Conservation (phyloP, 228 moss, liverwort and hornwort genomes). For the Sphagnum magellanicum region DNA sequence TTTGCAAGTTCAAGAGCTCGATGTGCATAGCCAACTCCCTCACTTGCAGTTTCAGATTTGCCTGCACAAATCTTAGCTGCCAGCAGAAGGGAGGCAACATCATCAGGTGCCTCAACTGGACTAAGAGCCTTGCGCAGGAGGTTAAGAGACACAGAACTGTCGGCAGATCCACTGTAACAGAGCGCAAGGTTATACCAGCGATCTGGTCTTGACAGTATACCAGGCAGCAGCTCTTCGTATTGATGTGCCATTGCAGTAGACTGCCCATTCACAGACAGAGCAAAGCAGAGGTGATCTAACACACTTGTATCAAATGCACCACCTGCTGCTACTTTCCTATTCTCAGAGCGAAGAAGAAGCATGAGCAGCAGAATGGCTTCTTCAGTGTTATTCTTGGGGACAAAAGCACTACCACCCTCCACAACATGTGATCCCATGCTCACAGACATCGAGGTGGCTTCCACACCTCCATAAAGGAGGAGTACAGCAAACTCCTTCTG, state of each 20-base stretch:
- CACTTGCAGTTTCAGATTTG: slow-evolving; percentile 28
- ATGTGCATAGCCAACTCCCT: slow-evolving; percentile 64
- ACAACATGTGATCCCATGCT: slow-evolving; percentile 35
- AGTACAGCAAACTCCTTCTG: slow-evolving; percentile 62
- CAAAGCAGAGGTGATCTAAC: slow-evolving; percentile 85
- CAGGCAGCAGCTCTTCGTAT: slow-evolving; percentile 77
- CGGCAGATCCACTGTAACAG: slow-evolving; percentile 54
- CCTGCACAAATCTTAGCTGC: slow-evolving; percentile 70
- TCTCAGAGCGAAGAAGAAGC: slow-evolving; percentile 48
- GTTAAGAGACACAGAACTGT: slow-evolving; percentile 44
- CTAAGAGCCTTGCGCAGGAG: slow-evolving; percentile 70
- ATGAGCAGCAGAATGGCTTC: slow-evolving; percentile 67
- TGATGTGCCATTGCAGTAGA: slow-evolving; percentile 56
- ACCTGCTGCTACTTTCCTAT: slow-evolving; percentile 27
- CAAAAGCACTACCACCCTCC: slow-evolving; percentile 42
- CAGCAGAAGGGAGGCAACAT: slow-evolving; percentile 61
- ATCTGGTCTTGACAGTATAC: slow-evolving; percentile 57
- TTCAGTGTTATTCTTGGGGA: slow-evolving; percentile 58
- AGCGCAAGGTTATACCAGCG: slow-evolving; percentile 86
- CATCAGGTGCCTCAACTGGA: slow-evolving; percentile 50
- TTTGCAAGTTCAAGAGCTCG: slow-evolving; percentile 41
- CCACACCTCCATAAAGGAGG: slow-evolving; percentile 64
- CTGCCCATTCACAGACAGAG: slow-evolving; percentile 53
- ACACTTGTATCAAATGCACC: slow-evolving; percentile 45
- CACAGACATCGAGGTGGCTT: slow-evolving; percentile 33